phyloP scores from a whole-genome alignment of 2,329 filamentous ascomycete species.

The Pseudocercospora musae region DNA sequence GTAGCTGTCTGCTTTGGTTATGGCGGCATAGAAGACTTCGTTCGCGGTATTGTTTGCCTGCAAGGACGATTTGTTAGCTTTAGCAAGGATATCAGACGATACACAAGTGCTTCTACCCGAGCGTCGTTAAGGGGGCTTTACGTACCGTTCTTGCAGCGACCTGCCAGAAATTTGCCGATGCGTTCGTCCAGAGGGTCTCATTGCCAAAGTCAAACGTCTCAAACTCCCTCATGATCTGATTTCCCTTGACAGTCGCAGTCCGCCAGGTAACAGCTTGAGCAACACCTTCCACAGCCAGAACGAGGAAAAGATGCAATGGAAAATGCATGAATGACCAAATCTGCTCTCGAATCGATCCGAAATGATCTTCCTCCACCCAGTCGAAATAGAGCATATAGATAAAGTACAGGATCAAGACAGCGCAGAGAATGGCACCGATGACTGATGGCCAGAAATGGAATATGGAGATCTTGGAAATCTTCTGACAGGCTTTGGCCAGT shows the following conservation, averaged over 20 bases:
- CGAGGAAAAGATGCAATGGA: slow-evolving; percentile 22
- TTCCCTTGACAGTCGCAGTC: slow-evolving; percentile 16
- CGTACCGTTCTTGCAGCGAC: too few species aligned
- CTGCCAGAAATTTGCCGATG: too few species aligned
- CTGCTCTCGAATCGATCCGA: slow-evolving; percentile 26
- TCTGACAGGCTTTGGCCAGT: slow-evolving; percentile 34
- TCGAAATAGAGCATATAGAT: slow-evolving; percentile 30
- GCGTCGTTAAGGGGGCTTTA: too few species aligned
- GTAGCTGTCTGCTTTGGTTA: too few species aligned
- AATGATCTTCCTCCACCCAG: slow-evolving; percentile 21
- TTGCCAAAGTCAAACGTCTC: too few species aligned
- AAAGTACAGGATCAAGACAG: slow-evolving; percentile 34
- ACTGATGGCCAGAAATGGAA: slow-evolving; percentile 23
- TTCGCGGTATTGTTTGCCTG: too few species aligned
- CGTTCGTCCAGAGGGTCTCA: too few species aligned
- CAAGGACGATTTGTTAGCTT: too few species aligned
- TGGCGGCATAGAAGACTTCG: too few species aligned
- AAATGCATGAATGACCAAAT: slow-evolving; percentile 29
- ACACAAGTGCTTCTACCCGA: too few species aligned
- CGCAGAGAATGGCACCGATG: slow-evolving; percentile 34
- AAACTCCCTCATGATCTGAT: not conserved
- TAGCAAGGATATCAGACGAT: too few species aligned
- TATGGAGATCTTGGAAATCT: slow-evolving; percentile 27
- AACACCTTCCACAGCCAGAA: slow-evolving; percentile 22
- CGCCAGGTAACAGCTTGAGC: slow-evolving; percentile 36